Percentiles rank a stretch among this genome's conserved stretches.
Evolutionary conservation across 768 basidiomycete species (phyloP).

Genomic region (Boletus tylopilopsis): DNA sequence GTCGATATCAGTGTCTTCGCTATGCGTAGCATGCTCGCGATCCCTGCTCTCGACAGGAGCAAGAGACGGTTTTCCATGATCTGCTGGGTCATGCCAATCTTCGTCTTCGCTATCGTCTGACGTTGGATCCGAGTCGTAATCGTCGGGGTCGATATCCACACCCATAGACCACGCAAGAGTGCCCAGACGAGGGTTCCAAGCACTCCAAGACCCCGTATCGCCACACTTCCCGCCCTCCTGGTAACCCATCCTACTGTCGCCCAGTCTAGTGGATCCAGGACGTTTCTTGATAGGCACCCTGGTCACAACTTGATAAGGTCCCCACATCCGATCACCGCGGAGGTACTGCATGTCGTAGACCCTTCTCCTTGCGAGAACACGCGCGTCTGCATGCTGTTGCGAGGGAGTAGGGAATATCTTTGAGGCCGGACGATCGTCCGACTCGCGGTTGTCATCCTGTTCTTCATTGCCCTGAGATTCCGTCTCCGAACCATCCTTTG

Average conservation of each 20-base stretch:
- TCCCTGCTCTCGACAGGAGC: not conserved
- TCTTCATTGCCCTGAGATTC: not conserved
- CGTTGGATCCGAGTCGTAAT: not conserved
- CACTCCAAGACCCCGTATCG: not conserved
- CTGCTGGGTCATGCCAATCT: conserved; percentile 19
- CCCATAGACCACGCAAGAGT: conserved; percentile 19
- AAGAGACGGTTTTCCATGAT: not conserved
- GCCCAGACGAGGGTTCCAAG: not conserved
- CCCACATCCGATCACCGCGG: conserved; percentile 27
- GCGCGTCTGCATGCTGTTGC: conserved; percentile 23
- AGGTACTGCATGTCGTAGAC: conserved; percentile 33
- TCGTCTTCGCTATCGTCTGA: conserved; percentile 19
- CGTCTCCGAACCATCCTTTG: not conserved
- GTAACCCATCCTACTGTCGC: not conserved
- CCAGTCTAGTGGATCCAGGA: not conserved
- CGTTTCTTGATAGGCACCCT: not conserved
- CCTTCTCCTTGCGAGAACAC: conserved; percentile 25
- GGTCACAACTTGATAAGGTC: conserved; percentile 23
- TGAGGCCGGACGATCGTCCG: not conserved
- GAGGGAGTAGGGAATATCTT: conserved; percentile 11
- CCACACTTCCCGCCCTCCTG: not conserved
- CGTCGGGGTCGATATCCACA: conserved; percentile 9
- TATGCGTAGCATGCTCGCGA: not conserved
- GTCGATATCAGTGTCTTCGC: not conserved
- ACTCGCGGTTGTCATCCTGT: not conserved